Evolutionary conservation across 1,284 basidiomycete species (phyloP).

Genomic region (Apiotrichum porosum): DNA sequence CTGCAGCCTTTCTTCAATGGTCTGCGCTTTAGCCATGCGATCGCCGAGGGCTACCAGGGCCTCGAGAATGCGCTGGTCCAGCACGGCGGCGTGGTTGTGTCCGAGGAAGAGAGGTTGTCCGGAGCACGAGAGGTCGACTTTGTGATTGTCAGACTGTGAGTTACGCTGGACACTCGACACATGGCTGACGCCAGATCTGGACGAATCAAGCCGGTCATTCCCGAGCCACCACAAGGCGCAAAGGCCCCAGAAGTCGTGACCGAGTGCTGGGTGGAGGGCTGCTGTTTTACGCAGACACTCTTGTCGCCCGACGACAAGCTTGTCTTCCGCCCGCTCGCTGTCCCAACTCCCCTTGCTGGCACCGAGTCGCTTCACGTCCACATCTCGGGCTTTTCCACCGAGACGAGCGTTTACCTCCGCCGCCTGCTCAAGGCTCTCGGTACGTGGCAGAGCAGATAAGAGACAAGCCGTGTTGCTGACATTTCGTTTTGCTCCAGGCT

Average conservation of each 20-base stretch:
- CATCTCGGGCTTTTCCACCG: slow-evolving; percentile 36
- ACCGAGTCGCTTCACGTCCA: slow-evolving; percentile 24
- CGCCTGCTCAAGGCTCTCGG: slow-evolving; percentile 37
- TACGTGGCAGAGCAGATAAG: slow-evolving; percentile 8
- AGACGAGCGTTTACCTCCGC: slow-evolving; percentile 31
- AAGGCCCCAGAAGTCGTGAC: slow-evolving; percentile 30
- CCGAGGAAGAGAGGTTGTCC: slow-evolving; percentile 25
- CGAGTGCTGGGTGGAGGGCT: slow-evolving; percentile 47
- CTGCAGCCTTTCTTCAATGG: slow-evolving; percentile 30
- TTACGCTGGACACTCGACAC: too few species aligned
- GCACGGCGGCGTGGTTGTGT: slow-evolving; percentile 33
- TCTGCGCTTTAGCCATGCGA: slow-evolving; percentile 35
- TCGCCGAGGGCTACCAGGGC: slow-evolving; percentile 29
- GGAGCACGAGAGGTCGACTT: slow-evolving; percentile 37
- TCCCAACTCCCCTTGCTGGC: slow-evolving; percentile 34
- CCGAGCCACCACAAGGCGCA: not conserved
- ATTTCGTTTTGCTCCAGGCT: too few species aligned
- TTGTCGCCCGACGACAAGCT: slow-evolving; percentile 33
- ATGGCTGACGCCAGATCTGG: too few species aligned
- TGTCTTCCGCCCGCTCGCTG: slow-evolving; percentile 37
- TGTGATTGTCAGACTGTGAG: slow-evolving; percentile 44
- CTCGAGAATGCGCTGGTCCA: slow-evolving; percentile 33
- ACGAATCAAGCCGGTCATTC: not conserved
- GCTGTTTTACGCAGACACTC: slow-evolving; percentile 34
- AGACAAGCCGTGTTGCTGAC: not conserved